Percentiles rank a stretch among this genome's conserved stretches.
These are phyloP conservation scores for Plasmodium berghei DNA, from an alignment of 169 alveolate species.

Conservation along the genomic window DNA sequence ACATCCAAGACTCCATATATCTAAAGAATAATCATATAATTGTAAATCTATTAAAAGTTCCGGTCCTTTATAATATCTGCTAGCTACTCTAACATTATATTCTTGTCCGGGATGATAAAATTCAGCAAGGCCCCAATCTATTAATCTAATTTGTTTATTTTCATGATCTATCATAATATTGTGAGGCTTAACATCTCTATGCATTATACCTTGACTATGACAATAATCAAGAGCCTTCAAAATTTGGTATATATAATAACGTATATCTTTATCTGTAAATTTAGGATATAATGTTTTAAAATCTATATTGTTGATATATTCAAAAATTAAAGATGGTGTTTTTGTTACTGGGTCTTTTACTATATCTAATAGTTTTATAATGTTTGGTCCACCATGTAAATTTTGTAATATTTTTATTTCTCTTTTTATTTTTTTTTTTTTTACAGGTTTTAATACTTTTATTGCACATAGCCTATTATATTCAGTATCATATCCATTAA, in stretches of 20 bases:
- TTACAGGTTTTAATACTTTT: slow-evolving; percentile 97
- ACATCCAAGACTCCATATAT: slow-evolving; percentile 99
- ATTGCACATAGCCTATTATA: slow-evolving; percentile 93
- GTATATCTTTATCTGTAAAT: slow-evolving; percentile 94
- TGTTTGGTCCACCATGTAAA: slow-evolving; percentile 96
- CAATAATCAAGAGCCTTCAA: slow-evolving; percentile 97
- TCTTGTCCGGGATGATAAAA: slow-evolving; percentile 98
- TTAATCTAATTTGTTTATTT: slow-evolving; percentile 92
- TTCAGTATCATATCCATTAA: slow-evolving; percentile 91
- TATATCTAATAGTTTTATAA: slow-evolving; percentile 93
- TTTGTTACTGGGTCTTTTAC: slow-evolving; percentile 97
- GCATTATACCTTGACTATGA: slow-evolving; percentile 99
- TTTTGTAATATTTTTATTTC: slow-evolving; percentile 97
- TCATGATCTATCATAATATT: slow-evolving; percentile 97
- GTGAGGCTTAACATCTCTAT: slow-evolving; percentile 97
- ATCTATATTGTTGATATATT: slow-evolving; percentile 91
- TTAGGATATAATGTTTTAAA: slow-evolving; percentile 95
- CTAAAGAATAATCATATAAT: slow-evolving; percentile 97
- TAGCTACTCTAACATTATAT: slow-evolving; percentile 98
- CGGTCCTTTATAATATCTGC: slow-evolving; percentile 99
- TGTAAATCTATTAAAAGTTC: slow-evolving; percentile 97
- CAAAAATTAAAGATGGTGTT: slow-evolving; percentile 95
- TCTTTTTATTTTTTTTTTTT: slow-evolving; percentile 96
- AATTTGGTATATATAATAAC: slow-evolving; percentile 95
- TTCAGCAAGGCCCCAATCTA: slow-evolving; percentile 99